Base-by-base conservation (phyloP, 805 yeast genomes). In the Yamadazyma insecticola region DNA sequence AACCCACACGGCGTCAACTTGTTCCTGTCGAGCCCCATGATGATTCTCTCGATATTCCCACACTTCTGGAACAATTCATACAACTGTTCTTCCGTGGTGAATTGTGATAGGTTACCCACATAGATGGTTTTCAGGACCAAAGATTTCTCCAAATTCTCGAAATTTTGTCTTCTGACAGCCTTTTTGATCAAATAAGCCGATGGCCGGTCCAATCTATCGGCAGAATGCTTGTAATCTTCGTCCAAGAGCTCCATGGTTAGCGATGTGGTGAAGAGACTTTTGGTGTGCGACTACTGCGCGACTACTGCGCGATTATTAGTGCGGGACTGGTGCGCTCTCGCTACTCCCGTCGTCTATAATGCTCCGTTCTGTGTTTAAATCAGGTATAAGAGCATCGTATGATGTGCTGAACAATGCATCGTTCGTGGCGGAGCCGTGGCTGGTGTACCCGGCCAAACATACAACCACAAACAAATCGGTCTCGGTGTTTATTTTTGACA, bases 1-100 rank as follows among this genome's bases (percentile, higher is more conserved):
- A 92, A 90, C 12, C 98, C 97, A 53, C 97, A 89, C 2, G 98
- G 98, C 1, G 96, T 89, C 48, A 81, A 77, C 44, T 84, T 82
- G 53, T 81, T 80, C 43, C 96, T 72, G 55, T 92, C 97, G 22
- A 92, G 71, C 0, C 98, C 98, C 97, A 92, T 92, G 30, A 90
- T 78, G 24, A 89, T 84, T 48, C 81, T 70, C 43, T 76, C 76
- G 23, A 90, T 78, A 11, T 74, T 66, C 1, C 97, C 97, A 49
- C 85, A 78, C 54, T 82, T 81, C 39, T 82, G 73, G 50, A 92
- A 87, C 30, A 92, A 60, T 55, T 89, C 97, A 53, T 79, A 81
- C 11, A 90, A 76, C 57, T 90, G 97, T 53, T 92, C 98, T 55
- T 92, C 98, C 1, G 96, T 83, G 3, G 97, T 89, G 58, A 80